These are phyloP conservation scores for Colletotrichum eleusines DNA, from an alignment of 2,329 filamentous ascomycete species.

Conservation along the genomic window DNA sequence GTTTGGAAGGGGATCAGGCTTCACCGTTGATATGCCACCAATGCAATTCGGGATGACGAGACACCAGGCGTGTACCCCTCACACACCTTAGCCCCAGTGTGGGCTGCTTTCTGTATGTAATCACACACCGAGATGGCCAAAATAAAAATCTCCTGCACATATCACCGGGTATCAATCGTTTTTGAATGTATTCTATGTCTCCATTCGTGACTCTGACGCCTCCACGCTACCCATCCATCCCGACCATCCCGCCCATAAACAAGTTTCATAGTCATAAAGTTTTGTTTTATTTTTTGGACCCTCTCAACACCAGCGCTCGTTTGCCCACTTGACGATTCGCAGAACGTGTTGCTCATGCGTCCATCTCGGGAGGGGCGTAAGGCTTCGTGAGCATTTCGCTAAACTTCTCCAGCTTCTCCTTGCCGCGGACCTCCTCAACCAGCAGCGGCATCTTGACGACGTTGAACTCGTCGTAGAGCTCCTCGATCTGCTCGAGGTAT, in stretches of 20 bases:
- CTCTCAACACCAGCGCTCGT: slow-evolving; percentile 1
- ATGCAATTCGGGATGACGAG: slow-evolving; percentile 5
- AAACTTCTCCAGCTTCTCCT: slow-evolving; percentile 92
- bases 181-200: slow-evolving; percentile 41
- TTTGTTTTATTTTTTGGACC: not conserved
- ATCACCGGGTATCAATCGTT: slow-evolving; percentile 41
- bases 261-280: slow-evolving; percentile 23
- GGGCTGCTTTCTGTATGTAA: slow-evolving; percentile 24
- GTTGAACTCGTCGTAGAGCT: slow-evolving; percentile 98
- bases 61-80: not conserved
- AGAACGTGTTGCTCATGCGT: slow-evolving; percentile 23
- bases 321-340: not conserved
- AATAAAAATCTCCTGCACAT: slow-evolving; percentile 36
- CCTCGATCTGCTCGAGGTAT: slow-evolving; percentile 98
- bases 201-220: slow-evolving; percentile 32
- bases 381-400: slow-evolving; percentile 86
- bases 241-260: slow-evolving; percentile 29
- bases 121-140: slow-evolving; percentile 26
- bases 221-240: slow-evolving; percentile 26
- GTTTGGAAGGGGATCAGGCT: slow-evolving; percentile 2
- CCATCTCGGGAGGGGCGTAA: slow-evolving; percentile 72
- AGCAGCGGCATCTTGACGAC: slow-evolving; percentile 98
- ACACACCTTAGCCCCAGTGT: slow-evolving; percentile 9
- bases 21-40: not conserved
- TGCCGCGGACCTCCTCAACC: slow-evolving; percentile 94